Conservation (phyloP, 164 flowering plant species). For the Umbilicus rupestris region DNA sequence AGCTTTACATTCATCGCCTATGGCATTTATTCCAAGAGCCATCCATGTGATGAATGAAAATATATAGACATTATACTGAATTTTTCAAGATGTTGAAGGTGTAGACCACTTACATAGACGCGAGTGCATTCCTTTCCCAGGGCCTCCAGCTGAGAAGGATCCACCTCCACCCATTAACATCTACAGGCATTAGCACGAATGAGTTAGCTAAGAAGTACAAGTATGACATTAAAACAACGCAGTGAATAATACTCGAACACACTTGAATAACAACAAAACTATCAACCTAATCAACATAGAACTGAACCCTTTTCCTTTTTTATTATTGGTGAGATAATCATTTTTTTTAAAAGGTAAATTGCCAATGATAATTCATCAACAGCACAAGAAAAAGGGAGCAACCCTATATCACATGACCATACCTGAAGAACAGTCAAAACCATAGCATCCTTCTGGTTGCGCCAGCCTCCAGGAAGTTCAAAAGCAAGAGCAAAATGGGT, state of each 20-base stretch:
- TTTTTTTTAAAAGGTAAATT: neutral
- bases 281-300: no score
- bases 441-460: constrained; percentile 61
- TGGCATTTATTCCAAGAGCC: neutral
- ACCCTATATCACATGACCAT: neutral
- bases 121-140: constrained; percentile 95
- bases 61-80: neutral
- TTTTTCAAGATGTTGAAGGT: neutral
- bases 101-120: constrained; percentile 61
- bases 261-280: neutral
- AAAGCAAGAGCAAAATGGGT: constrained; percentile 88
- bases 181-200: constrained; percentile 23
- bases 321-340: neutral
- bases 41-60: neutral
- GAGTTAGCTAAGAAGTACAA: neutral
- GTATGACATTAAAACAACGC: neutral
- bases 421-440: constrained; percentile 86
- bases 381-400: neutral
- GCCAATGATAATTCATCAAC: neutral
- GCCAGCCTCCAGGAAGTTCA: constrained; percentile 91
- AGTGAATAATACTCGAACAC: neutral
- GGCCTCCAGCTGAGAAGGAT: constrained; percentile 93
- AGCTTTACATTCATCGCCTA: neutral
- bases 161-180: constrained; percentile 97
- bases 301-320: neutral